Percentiles rank a stretch among this genome's conserved stretches.
These are phyloP conservation scores for Picea glauca DNA, from an alignment of 75 land plant species.

Conservation along the genomic window DNA sequence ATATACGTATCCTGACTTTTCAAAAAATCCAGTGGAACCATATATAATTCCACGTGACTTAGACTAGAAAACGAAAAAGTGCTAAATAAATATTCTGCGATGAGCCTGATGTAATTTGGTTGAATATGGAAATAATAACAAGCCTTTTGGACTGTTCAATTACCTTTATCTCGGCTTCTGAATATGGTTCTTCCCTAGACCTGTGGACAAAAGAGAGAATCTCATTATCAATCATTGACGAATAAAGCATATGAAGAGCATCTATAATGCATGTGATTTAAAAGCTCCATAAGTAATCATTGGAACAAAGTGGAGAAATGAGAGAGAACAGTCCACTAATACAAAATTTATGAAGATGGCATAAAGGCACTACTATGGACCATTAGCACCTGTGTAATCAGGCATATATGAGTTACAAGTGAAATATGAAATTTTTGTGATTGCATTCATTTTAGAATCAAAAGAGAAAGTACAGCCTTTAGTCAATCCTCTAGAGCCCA, in stretches of 20 bases:
- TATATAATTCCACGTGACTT: too few species aligned
- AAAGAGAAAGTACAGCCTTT: background rate
- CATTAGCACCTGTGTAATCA: background rate
- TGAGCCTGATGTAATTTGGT: background rate
- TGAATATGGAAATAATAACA: background rate
- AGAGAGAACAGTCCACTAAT: background rate
- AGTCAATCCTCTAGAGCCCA: background rate
- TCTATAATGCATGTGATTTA: background rate
- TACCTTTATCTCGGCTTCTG: slow-evolving; percentile 80
- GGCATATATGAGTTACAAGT: background rate
- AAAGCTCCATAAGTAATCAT: background rate
- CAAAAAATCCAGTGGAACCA: too few species aligned
- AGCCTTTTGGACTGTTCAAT: background rate
- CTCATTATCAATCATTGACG: background rate
- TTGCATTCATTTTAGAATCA: background rate
- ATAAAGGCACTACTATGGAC: background rate
- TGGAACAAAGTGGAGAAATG: background rate
- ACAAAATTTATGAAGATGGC: background rate
- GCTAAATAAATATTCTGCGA: too few species aligned
- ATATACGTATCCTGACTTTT: too few species aligned
- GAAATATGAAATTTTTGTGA: background rate
- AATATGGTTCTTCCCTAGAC: slow-evolving; percentile 40
- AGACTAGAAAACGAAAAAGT: too few species aligned
- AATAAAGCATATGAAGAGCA: background rate
- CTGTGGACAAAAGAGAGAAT: slow-evolving; percentile 21